Base-by-base conservation (phyloP, 1,284 basidiomycete species). In the Trichosporon sp. region DNA sequence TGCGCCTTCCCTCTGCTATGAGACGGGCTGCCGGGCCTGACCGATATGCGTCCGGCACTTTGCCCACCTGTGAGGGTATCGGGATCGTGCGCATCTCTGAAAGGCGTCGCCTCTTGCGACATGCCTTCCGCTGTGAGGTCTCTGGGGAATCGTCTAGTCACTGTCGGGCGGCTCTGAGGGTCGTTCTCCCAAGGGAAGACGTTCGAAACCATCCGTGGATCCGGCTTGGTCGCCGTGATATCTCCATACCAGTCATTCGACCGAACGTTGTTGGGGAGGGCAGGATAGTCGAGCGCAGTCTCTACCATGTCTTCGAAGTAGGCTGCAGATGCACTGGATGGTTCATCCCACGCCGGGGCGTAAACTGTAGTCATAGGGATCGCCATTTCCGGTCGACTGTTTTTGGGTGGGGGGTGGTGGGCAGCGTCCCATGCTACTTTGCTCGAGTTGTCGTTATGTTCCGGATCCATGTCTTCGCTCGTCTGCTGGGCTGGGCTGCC, bases 151-250 rank as follows among this genome's bases (percentile, higher is more conserved):
- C 92, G 88, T 67, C 93, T 89, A 16, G 87, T 86, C 7, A 92
- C 90, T 70, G 87, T 86, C 64, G 91, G 88, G n/a, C 74, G 70
- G 11, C 31, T 31, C 2, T 88, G 88, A 70, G 87, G 88, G 43
- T 78, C 71, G 70, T 89, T 87, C 81, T 98, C 96, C 96, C 96
- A 98, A 7, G 96, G 95, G 81, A 98, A 98, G n/a, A 97, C 87
- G 31, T 88, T 85, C 75, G 90, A 90, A 35, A 96, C 88, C 76
- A 91, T 92, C 35, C 83, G 84, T 16, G 86, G 87, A 79, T 96
- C 91, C 1, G 95, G 93, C 69, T 86, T 87, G 0, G 77, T 71
- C 16, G 77, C 76, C 8, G 84, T 82, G 1, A 85, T 83, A 16
- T 83, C 80, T 66, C 80, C 81, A 75, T 87, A 88, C 85, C 85